Conservation (phyloP, 2,329 filamentous ascomycete genomes). For the Parafenestella ontariensis region DNA sequence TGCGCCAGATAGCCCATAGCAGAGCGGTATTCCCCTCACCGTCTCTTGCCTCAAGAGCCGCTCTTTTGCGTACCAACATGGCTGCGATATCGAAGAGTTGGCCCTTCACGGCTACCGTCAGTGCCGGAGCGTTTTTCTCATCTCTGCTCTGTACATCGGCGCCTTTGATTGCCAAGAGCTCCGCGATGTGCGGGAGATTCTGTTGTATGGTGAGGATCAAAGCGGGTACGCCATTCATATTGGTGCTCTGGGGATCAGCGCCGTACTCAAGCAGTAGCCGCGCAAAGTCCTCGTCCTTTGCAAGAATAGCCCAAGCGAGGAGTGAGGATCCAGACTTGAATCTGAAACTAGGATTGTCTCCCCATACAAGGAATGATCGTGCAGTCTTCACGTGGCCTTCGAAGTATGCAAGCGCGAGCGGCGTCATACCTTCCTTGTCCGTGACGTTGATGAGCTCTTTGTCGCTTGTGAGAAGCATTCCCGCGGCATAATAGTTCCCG, state of each 20-base stretch:
- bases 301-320: slow-evolving; percentile 2
- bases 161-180: neutral
- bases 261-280: neutral
- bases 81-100: neutral
- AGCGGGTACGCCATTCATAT: neutral
- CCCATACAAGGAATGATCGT: neutral
- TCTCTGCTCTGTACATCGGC: slow-evolving; percentile 1
- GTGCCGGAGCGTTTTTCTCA: neutral
- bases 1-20: neutral
- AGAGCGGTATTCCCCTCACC: neutral
- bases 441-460: neutral
- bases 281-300: neutral
- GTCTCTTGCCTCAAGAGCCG: neutral
- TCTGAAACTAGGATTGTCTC: neutral
- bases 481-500: neutral
- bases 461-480: neutral
- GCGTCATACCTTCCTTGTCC: neutral
- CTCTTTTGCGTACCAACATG: neutral
- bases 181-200: neutral
- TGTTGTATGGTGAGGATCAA: neutral
- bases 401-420: neutral
- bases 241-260: neutral
- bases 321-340: neutral
- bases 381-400: neutral
- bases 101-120: neutral